Evolutionary conservation across 306 rosid genomes (phyloP), one percentile per base, ranked within the genome.

Genomic region (Sesbania bispinosa): DNA sequence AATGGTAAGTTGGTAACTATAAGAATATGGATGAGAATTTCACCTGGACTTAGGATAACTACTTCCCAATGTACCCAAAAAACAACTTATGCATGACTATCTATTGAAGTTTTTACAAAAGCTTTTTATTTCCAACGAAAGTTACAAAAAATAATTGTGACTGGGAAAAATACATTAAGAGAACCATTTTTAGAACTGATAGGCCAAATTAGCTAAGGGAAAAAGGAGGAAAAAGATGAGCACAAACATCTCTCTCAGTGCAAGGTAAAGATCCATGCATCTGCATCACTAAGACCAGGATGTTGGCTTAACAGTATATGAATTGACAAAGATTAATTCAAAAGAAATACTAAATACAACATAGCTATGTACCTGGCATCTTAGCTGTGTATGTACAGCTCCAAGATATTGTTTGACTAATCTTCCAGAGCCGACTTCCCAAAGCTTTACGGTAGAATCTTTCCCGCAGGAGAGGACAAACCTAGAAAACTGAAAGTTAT

Each of bases 401-500:
- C 98, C 96, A 20, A 87, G 77, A 82, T 90, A 93, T 60, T 93
- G 97, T 73, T 83, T 93, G 62, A 90, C 83, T 83, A 87, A 73
- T 87, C 87, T 93, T 79, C 98, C 98, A 63, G 90, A 84, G 51
- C 90, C 83, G n/a, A 88, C 94, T 62, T 93, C 97, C 96, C 97
- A 90, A 52, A 93, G 96, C 74, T 90, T 90, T 70, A 85, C 82
- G 3, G 90, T 75, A 13, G 98, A 90, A 74, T 93, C 98, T 84
- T 93, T 93, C 45, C 98, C 97, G n/a, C 88, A 87, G 21, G 98
- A 87, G 39, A 93, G 96, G 78, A 93, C 81, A 63, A 80, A 90
- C 92, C 98, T 93, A 71, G 66, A 82, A 75, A 76, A 36, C 52
- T 10, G 61, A 29, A 15, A 60, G 80, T 80, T 67, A 71, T 36